Conservation (phyloP, 176 grass and related monocot genomes). For the Oryza coarctata region DNA sequence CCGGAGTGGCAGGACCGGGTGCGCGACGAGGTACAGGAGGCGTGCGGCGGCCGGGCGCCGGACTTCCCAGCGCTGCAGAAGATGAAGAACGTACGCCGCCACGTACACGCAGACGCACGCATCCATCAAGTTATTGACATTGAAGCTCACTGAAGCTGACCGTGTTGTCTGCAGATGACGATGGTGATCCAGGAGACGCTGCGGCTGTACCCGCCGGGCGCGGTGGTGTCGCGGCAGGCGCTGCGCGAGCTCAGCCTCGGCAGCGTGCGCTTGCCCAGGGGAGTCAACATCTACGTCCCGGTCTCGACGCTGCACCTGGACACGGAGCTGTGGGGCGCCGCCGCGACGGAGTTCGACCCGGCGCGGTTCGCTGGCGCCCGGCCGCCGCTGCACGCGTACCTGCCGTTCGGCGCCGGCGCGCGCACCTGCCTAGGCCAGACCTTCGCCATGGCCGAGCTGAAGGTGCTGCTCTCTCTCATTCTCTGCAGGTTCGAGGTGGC, state of each 20-base stretch:
- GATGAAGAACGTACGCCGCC: slow-evolving; percentile 55
- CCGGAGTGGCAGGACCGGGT: slow-evolving; percentile 73
- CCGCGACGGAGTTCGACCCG: slow-evolving; percentile 55
- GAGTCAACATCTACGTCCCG: slow-evolving; percentile 72
- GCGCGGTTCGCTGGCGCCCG: slow-evolving; percentile 41
- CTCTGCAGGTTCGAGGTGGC: slow-evolving; percentile 57
- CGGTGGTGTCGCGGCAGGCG: slow-evolving; percentile 72
- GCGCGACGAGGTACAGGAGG: slow-evolving; percentile 40
- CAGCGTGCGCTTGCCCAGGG: slow-evolving; percentile 56
- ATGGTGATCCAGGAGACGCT: slow-evolving; percentile 98
- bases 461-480: slow-evolving; percentile 70
- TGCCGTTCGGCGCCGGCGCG: slow-evolving; percentile 83
- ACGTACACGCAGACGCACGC: not conserved
- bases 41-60: not conserved
- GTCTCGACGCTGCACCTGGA: slow-evolving; percentile 77
- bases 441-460: slow-evolving; percentile 88
- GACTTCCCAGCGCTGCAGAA: slow-evolving; percentile 54
- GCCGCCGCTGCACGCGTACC: slow-evolving; percentile 56
- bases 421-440: slow-evolving; percentile 81
- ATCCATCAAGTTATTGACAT: not conserved
- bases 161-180: slow-evolving; percentile 46
- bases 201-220: slow-evolving; percentile 74
- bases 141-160: not conserved
- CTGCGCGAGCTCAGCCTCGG: slow-evolving; percentile 62
- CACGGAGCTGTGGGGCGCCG: slow-evolving; percentile 60